Conservation (phyloP, 805 yeast genomes). For the Ogataea pilisensis region DNA sequence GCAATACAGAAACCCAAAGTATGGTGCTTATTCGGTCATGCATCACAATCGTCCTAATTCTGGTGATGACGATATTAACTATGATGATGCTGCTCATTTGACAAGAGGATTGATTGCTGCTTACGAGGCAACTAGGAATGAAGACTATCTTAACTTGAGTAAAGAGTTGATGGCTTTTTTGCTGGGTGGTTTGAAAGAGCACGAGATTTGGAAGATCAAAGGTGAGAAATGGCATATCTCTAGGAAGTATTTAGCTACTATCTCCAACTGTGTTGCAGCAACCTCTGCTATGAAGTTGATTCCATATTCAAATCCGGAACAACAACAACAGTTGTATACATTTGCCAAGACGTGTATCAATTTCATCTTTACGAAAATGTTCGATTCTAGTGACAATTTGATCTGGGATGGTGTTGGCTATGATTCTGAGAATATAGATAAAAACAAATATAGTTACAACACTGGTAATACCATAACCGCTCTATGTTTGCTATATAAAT, state of each 20-base stretch:
- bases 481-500: conserved; percentile 43
- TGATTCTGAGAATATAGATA: conserved; percentile 42
- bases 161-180: conserved; percentile 56
- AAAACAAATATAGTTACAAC: conserved; percentile 63
- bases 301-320: conserved; percentile 41
- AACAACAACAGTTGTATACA: conserved; percentile 36
- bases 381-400: conserved; percentile 51
- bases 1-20: conserved; percentile 46
- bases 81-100: conserved; percentile 76
- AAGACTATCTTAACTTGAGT: conserved; percentile 50
- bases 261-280: conserved; percentile 67
- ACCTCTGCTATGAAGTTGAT: conserved; percentile 56
- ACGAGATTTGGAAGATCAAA: conserved; percentile 43
- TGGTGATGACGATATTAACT: conserved; percentile 61
- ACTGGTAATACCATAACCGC: conserved; percentile 63
- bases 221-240: conserved; percentile 67
- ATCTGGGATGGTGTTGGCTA: conserved; percentile 60
- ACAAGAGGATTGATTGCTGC: conserved; percentile 62
- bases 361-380: conserved; percentile 50
- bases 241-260: conserved; percentile 57
- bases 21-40: conserved; percentile 60
- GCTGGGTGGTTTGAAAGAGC: conserved; percentile 63
- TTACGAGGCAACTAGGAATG: conserved; percentile 60
- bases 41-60: conserved; percentile 47
- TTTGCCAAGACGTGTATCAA: conserved; percentile 57